Base-by-base conservation (phyloP, 768 basidiomycete genomes). In the Termitomyces sp. region DNA sequence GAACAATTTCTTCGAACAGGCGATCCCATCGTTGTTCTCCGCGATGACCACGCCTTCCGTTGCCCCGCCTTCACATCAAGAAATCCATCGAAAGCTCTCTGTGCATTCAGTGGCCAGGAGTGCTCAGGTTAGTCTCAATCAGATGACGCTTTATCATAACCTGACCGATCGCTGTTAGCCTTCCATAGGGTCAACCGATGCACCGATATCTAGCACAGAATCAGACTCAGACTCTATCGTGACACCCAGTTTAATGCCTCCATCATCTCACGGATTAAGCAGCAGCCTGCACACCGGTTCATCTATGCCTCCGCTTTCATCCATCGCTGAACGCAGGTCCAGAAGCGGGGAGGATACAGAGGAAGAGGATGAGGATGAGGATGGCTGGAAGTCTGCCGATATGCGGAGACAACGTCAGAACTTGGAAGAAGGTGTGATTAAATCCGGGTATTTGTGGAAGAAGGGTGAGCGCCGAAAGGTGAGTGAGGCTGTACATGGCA, bases 381-480 rank as follows among this genome's bases (percentile, higher is more conserved):
- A 79, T 27, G 88, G 83, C 7, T 89, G 86, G 86, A 81, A 77
- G 67, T 75, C 78, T 34, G 79, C 78, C 32, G 79, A 78, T 63
- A 69, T 72, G 46, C 72, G 72, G 48, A 74, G 69, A 48, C 72
- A 68, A 27, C 70, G 75, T 44, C 78, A 76, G 56, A 77, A 79
- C 56, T 4, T 76, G 13, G 86, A 86, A 57, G 87, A 88, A 66
- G 82, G 79, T 48, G 85, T 91, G 42, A 79, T 96, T 69, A 96
- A 94, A 74, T 84, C 89, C 24, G 97, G 96, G 1, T 98, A 97
- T 76, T 76, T 98, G 52, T 90, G 87, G 85, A 99, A 99, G 83
- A 98, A 98, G 79, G 96, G 96, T 63, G 93, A 97, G 72, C 82
- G 94, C 57, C 78, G 97, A 71, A 98, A 98, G 89, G 96, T 96